These are phyloP conservation scores for Auricularia sp. DNA, from an alignment of 768 basidiomycete genomes.

Conservation along the genomic window DNA sequence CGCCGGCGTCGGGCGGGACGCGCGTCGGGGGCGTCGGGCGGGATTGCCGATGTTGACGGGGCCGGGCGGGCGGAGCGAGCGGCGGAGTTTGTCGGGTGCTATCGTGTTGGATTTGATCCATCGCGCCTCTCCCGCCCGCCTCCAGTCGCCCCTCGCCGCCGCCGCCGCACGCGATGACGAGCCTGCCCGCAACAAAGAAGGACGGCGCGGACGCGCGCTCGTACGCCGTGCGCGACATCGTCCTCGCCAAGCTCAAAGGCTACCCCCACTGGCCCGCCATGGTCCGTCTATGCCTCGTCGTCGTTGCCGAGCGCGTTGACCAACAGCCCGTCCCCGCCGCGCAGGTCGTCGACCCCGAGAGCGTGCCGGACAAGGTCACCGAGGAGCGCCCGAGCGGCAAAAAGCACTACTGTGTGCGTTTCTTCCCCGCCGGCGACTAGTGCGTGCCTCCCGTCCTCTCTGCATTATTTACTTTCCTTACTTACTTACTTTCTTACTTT, in stretches of 20 bases:
- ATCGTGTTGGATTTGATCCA: not conserved
- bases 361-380: conserved; percentile 47
- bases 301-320: not conserved
- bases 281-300: conserved; percentile 40
- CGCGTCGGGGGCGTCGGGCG: too few relatives aligned
- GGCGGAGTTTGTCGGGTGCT: not conserved
- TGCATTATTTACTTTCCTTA: not conserved
- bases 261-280: conserved; percentile 93
- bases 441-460: conserved; percentile 33
- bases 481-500: not conserved
- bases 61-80: not conserved
- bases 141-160: not conserved
- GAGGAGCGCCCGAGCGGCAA: conserved; percentile 64
- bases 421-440: conserved; percentile 94
- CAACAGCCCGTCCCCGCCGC: not conserved
- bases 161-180: not conserved
- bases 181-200: conserved; percentile 19
- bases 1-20: too few relatives aligned
- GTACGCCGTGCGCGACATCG: conserved; percentile 71
- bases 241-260: conserved; percentile 88
- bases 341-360: conserved; percentile 72
- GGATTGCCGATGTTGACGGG: too few relatives aligned
- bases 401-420: conserved; percentile 72
- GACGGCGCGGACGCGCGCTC: conserved; percentile 29
- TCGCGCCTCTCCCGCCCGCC: not conserved